Evolutionary conservation across 108 stramenopile genomes (phyloP), one percentile per base, ranked within the genome.

Genomic region (Mayamaea pseudoterrestris): DNA sequence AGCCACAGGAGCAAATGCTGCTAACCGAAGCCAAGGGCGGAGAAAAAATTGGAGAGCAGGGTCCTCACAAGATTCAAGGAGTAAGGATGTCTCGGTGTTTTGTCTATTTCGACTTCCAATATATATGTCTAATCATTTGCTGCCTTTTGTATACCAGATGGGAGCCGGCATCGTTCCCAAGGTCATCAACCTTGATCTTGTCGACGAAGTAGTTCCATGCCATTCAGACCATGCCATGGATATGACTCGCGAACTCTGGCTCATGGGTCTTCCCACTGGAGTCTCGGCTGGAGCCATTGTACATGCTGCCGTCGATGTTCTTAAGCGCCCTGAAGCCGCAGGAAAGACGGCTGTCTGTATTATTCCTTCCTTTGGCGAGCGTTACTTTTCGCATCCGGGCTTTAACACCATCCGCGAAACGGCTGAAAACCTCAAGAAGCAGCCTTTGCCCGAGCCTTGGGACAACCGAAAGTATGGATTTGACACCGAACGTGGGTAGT

Each of bases 61-160:
- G 76, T 36, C 75, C 77, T n/a, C 77, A 83, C 66, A 65, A 63
- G 34, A 76, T 78, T 57, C 78, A 83, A 56, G 76, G 76, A 17
- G n/a, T n/a, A n/a, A n/a, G n/a, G n/a, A n/a, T n/a, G n/a, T n/a
- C n/a, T n/a, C n/a, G n/a, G n/a, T n/a, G n/a, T n/a, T n/a, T n/a
- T 48, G 32, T 18, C 47, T 34, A n/a, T n/a, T n/a, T n/a, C n/a
- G n/a, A n/a, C n/a, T n/a, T n/a, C n/a, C n/a, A n/a, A n/a, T n/a
- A n/a, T n/a, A n/a, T n/a, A n/a, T 4, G 47, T 16, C 30, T 30
- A 27, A 18, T 31, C 47, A n/a, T 34, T 35, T 28, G 32, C 47
- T 22, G 47, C 47, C 9, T 48, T 48, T 48, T 18, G n/a, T n/a
- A n/a, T n/a, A n/a, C n/a, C n/a, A n/a, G n/a, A 74, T 83, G 77